phyloP scores from a whole-genome alignment of 1,284 basidiomycete genomes.

The Leccinum subrobustum region DNA sequence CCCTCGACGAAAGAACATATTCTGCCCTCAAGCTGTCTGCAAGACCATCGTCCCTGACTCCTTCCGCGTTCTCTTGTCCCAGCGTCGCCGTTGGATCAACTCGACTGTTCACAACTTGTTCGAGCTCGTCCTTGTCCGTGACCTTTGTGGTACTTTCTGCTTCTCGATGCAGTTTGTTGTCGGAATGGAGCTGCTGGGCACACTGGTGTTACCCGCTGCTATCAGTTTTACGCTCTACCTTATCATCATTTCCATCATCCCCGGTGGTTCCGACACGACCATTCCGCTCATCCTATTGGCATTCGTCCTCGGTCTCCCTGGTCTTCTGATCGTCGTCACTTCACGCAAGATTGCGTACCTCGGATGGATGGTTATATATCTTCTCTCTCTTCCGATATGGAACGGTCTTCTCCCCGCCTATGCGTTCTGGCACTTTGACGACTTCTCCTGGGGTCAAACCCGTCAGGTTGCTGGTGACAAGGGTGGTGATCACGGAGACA shows the following conservation, averaged over 20 bases:
- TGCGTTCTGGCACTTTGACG: slow-evolving; percentile 99
- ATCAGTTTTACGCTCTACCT: slow-evolving; percentile 96
- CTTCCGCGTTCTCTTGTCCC: slow-evolving; percentile 90
- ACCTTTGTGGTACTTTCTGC: slow-evolving; percentile 94
- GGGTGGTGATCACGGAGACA: slow-evolving; percentile 77
- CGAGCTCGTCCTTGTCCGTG: slow-evolving; percentile 91
- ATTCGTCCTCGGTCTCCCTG: slow-evolving; percentile 94
- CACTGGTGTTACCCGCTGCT: slow-evolving; percentile 94
- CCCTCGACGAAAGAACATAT: slow-evolving; percentile 98
- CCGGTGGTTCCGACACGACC: slow-evolving; percentile 76
- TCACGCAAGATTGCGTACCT: slow-evolving; percentile 93
- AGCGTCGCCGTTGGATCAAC: slow-evolving; percentile 99
- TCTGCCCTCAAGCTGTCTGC: slow-evolving; percentile 97
- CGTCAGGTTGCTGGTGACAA: slow-evolving; percentile 81
- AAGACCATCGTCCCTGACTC: slow-evolving; percentile 98
- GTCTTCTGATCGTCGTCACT: slow-evolving; percentile 91
- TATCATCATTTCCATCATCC: slow-evolving; percentile 83
- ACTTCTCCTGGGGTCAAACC: slow-evolving; percentile 99
- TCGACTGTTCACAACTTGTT: slow-evolving; percentile 98
- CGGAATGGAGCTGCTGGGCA: slow-evolving; percentile 97
- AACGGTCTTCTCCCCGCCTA: slow-evolving; percentile 94
- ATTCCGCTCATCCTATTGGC: slow-evolving; percentile 94
- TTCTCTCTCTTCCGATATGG: slow-evolving; percentile 92
- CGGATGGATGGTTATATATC: slow-evolving; percentile 96
- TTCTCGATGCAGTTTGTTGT: slow-evolving; percentile 98